These are phyloP conservation scores for Phoma sp. DNA, from an alignment of 2,329 filamentous ascomycete species.

Conservation along the genomic window DNA sequence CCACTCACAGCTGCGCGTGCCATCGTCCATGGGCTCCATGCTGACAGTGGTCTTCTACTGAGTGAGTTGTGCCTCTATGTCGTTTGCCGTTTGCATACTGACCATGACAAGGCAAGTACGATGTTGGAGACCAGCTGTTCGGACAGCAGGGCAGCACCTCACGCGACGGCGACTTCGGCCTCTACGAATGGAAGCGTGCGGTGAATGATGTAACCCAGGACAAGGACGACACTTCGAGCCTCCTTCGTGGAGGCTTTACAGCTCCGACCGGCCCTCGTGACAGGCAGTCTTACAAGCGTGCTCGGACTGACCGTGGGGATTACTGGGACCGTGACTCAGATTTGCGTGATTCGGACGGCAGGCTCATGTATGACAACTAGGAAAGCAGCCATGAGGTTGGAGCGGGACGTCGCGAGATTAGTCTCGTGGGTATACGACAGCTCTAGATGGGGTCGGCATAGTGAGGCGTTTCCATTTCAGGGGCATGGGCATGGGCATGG, in stretches of 20 bases:
- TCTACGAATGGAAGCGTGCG: constrained; percentile 8
- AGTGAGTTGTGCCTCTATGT: constrained; percentile 14
- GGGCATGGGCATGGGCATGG: no score
- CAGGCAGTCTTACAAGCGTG: background rate
- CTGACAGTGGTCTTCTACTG: constrained; percentile 31
- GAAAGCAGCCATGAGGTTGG: background rate
- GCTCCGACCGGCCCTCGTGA: background rate
- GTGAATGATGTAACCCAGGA: background rate
- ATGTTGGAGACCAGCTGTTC: constrained; percentile 20
- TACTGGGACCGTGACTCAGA: background rate
- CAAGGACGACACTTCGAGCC: constrained; percentile 10
- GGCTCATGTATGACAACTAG: constrained; percentile 6
- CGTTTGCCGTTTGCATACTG: background rate
- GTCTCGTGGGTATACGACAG: background rate
- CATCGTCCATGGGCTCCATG: constrained; percentile 29
- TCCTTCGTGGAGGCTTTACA: background rate
- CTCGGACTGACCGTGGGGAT: background rate
- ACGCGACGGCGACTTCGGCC: background rate
- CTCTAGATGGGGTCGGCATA: background rate
- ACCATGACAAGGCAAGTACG: constrained; percentile 23
- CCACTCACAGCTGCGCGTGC: constrained; percentile 65
- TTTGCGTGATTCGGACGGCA: background rate
- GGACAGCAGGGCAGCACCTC: constrained; percentile 9
- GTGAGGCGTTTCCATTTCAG: no score
- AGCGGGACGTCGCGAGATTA: background rate